Evolutionary conservation across 1,284 basidiomycete genomes (phyloP).

Genomic region (Hemileia vastatrix): DNA sequence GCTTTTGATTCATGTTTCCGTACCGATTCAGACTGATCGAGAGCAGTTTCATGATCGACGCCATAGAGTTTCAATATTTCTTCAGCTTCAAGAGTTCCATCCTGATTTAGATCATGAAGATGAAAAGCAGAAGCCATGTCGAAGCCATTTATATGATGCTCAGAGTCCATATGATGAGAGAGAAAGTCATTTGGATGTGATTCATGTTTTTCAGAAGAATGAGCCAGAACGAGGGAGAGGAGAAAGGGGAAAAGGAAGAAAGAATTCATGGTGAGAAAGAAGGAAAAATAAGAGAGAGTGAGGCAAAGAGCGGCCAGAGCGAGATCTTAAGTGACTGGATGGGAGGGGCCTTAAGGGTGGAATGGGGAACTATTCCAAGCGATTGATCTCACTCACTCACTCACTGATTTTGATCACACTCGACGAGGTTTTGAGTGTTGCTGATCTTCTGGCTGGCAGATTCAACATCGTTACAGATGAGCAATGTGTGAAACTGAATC

Average conservation of each 20-base stretch:
- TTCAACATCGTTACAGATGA: too few relatives aligned
- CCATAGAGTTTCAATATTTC: slow-evolving; percentile 70
- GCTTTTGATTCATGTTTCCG: slow-evolving; percentile 75
- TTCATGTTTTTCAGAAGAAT: not conserved
- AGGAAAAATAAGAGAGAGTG: not conserved
- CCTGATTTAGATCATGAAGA: slow-evolving; percentile 81
- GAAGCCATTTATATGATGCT: slow-evolving; percentile 45
- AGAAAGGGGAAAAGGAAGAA: slow-evolving; percentile 27
- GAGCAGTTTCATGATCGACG: slow-evolving; percentile 85
- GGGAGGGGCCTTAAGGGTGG: too few relatives aligned
- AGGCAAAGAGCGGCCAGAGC: too few relatives aligned
- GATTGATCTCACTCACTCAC: too few relatives aligned
- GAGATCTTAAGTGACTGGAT: too few relatives aligned
- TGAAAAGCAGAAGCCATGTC: slow-evolving; percentile 52
- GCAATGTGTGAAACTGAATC: too few relatives aligned
- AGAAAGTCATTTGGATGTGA: slow-evolving; percentile 30
- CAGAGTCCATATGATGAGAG: slow-evolving; percentile 42
- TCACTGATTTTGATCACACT: too few relatives aligned
- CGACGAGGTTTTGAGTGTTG: too few relatives aligned
- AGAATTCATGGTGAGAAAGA: not conserved
- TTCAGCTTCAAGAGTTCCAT: slow-evolving; percentile 45
- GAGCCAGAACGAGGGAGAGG: too few relatives aligned
- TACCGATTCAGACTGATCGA: slow-evolving; percentile 69
- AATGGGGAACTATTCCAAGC: too few relatives aligned
- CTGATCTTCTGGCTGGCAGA: too few relatives aligned